Conservation (phyloP, 441 rosid genomes). For the Metrosideros polymorpha region DNA sequence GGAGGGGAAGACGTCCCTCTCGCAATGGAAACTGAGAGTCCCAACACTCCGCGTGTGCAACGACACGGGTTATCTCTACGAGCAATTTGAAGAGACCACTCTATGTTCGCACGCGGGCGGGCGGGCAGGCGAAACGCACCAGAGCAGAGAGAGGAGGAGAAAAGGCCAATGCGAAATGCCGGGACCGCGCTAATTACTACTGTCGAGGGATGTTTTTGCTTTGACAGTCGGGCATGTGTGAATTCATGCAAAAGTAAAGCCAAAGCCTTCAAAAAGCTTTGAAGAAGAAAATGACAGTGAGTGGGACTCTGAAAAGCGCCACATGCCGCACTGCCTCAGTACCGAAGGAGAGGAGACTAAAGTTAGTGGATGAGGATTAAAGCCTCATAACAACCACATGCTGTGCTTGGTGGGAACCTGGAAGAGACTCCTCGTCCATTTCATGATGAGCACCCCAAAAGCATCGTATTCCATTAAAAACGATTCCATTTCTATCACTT, state of each 20-base stretch:
- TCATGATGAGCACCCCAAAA: not conserved
- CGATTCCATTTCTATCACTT: not conserved
- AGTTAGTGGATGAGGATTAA: not conserved
- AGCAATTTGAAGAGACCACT: not conserved
- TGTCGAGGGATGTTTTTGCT: not conserved
- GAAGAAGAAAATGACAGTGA: not conserved
- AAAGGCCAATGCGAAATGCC: not conserved
- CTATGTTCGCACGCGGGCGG: not conserved
- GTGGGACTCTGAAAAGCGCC: conserved; percentile 47
- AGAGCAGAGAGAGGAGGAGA: not conserved
- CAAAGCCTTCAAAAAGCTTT: not conserved
- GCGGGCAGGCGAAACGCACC: not conserved
- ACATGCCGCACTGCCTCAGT: conserved; percentile 6
- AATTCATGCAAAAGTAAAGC: not conserved
- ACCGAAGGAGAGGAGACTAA: not conserved
- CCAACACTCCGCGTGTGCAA: not conserved
- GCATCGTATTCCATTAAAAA: not conserved
- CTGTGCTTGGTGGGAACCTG: not conserved
- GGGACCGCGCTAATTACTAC: not conserved
- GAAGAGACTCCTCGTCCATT: not conserved
- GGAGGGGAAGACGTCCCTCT: not conserved
- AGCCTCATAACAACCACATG: not conserved
- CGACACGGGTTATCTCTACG: not conserved
- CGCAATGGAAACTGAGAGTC: not conserved
- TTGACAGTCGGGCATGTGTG: not conserved